Evolutionary conservation across 1,284 basidiomycete genomes (phyloP).

Genomic region (Phylloporus sp.): DNA sequence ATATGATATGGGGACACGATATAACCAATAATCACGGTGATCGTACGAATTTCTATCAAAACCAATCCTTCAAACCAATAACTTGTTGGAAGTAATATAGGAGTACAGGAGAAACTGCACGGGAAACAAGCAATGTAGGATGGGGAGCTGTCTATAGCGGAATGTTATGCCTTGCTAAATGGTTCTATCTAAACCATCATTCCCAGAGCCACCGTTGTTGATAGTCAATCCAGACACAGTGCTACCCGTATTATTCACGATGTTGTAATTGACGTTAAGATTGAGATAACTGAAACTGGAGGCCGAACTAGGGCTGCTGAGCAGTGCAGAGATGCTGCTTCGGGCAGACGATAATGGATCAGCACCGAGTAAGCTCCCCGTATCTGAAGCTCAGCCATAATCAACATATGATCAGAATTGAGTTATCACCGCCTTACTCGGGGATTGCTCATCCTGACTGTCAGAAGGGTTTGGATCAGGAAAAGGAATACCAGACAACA

Average conservation of each 20-base stretch:
- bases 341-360: not conserved
- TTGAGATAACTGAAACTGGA: conserved; percentile 2
- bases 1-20: no score
- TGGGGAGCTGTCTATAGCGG: not conserved
- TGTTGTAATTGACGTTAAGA: conserved; percentile 8
- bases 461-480: not conserved
- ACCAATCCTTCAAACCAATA: no score
- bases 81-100: no score
- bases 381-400: no score
- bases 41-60: no score
- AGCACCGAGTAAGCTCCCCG: not conserved
- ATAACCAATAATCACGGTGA: no score
- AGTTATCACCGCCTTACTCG: not conserved
- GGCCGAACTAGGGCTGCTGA: conserved; percentile 7
- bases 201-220: conserved; percentile 4
- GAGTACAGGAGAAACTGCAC: not conserved
- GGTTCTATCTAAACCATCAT: no score
- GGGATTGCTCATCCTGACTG: not conserved
- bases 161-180: not conserved
- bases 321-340: conserved; percentile 2
- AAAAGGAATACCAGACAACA: not conserved
- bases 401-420: not conserved
- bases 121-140: not conserved
- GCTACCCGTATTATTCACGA: conserved; percentile 3
- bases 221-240: conserved; percentile 11